These are phyloP conservation scores for Lophiotrema nucula DNA, from an alignment of 495 filamentous ascomycete species.

Conservation along the genomic window DNA sequence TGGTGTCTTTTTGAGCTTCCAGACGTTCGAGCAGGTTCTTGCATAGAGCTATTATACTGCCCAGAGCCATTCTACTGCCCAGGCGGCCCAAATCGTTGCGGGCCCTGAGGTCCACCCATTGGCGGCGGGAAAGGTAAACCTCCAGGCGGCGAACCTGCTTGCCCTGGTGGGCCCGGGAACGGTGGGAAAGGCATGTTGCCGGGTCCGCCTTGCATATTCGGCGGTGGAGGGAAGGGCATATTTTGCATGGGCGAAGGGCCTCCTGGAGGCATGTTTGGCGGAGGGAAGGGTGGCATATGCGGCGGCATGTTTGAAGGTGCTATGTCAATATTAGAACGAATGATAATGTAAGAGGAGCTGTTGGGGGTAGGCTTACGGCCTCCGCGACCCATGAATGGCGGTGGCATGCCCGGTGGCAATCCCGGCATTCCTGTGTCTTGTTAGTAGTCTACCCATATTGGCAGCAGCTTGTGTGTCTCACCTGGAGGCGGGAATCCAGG, in stretches of 20 bases:
- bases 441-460: constrained; percentile 42
- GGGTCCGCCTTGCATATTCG: constrained; percentile 19
- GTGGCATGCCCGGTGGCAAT: constrained; percentile 43
- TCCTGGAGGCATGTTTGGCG: constrained; percentile 22
- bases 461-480: constrained; percentile 52
- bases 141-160: constrained; percentile 26
- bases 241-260: neutral
- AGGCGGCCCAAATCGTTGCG: constrained; percentile 4
- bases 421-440: constrained; percentile 33
- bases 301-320: constrained; percentile 22
- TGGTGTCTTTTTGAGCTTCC: no score
- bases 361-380: constrained; percentile 16
- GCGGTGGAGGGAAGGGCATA: constrained; percentile 29
- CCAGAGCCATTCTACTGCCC: constrained; percentile 6
- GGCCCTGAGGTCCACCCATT: no score
- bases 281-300: no score
- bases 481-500: constrained; percentile 55
- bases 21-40: no score
- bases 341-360: neutral
- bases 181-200: constrained; percentile 50
- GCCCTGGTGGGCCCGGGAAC: constrained; percentile 12
- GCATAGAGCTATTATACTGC: no score
- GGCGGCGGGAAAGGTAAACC: constrained; percentile 34
- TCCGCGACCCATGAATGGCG: constrained; percentile 33
- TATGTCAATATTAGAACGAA: neutral